Evolutionary conservation across 1,284 basidiomycete species (phyloP), one percentile per base, ranked within the genome.

Genomic region (Austroboletus niveus): DNA sequence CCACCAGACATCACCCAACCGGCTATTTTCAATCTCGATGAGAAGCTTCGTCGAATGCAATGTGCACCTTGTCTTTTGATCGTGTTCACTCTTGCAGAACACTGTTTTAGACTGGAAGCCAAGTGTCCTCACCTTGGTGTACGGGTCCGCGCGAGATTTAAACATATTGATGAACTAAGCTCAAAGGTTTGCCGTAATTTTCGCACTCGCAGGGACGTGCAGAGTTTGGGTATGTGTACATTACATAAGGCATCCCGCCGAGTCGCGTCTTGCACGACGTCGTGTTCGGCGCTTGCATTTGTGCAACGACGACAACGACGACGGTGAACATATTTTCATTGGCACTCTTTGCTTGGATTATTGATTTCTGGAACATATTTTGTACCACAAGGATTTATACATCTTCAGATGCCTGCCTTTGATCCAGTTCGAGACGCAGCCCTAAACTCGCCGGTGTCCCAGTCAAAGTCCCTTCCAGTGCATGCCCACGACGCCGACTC

Each of bases 391-490:
- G 30, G 17, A 45, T 48, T 45, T 27, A 36, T 38, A 43, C 43
- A 3, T n/a, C 39, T 24, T 42, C 51, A 60, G 58, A 87, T 89
- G 87, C 85, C 86, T 63, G 83, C 82, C 55, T 90, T 89, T 76
- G 87, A 90, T 77, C 88, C 88, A 64, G 87, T 89, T 54, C 80
- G 87, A 65, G 87, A 89, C 77, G 87, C 87, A 57, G 85, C 87
- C 63, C 77, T 84, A 61, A 87, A 87, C 71, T 87, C 85, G 36
- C 81, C 81, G 17, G 60, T 76, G 57, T 64, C 63, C 9, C 69
- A 64, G 49, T 45, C 68, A 44, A 69, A 67, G 22, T 14, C 61
- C 29, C 69, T 69, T 38, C 67, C 58, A 40, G 10, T 31, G 10
- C 55, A 70, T 45, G 39, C 50, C 22, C 53, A 70, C 47, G 66